These are phyloP conservation scores for Excoecaria cochinchinensis DNA, from an alignment of 345 rosid genomes.

Conservation along the genomic window DNA sequence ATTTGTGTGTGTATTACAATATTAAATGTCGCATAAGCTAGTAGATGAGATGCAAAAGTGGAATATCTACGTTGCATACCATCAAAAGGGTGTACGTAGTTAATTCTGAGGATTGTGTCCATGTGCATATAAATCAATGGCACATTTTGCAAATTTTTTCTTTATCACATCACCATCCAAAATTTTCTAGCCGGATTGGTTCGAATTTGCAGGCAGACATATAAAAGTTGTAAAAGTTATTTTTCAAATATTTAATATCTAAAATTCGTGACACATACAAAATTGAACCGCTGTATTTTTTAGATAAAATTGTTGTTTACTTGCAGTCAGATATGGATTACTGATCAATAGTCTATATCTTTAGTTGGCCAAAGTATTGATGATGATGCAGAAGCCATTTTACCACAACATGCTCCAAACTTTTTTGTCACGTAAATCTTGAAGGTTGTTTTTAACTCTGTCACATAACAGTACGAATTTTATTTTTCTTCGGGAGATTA, in stretches of 20 bases:
- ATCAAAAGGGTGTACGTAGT: not conserved
- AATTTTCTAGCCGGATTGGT: too few relatives aligned
- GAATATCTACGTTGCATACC: constrained; percentile 17
- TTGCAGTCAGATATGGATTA: not conserved
- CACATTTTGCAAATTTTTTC: too few relatives aligned
- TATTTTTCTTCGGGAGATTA: too few relatives aligned
- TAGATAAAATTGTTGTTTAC: not conserved
- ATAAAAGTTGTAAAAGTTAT: too few relatives aligned
- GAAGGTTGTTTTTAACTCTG: not conserved
- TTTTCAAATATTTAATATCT: too few relatives aligned
- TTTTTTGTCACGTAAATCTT: not conserved
- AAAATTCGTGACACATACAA: too few relatives aligned
- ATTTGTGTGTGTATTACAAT: too few relatives aligned
- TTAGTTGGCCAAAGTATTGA: not conserved
- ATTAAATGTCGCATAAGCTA: not conserved
- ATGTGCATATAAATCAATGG: not conserved
- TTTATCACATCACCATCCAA: too few relatives aligned
- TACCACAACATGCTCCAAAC: not conserved
- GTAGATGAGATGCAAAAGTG: constrained; percentile 9
- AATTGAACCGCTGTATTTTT: not conserved
- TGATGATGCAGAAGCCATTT: constrained; percentile 6
- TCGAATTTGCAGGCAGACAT: too few relatives aligned
- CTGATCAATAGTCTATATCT: not conserved
- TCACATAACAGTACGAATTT: too few relatives aligned
- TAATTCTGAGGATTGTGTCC: not conserved